Conservation (phyloP, 208 protist species). For the Trypanosoma vivax region DNA sequence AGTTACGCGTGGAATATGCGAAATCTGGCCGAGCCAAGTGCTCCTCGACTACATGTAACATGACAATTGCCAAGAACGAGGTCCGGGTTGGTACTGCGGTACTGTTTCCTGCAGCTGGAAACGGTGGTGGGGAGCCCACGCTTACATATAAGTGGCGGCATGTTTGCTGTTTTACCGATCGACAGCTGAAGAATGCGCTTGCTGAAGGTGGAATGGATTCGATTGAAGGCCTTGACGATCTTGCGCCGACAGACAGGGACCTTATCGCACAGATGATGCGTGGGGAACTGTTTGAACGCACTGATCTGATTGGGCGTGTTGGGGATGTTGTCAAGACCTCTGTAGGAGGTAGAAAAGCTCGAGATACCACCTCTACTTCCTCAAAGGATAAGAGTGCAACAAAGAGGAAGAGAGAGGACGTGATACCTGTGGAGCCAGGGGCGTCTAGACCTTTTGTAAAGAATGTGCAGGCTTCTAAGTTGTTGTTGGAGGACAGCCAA, state of each 20-base stretch:
- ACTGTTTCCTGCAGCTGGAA: conserved; percentile 20
- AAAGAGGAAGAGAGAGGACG: neutral
- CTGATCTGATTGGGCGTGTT: conserved; percentile 44
- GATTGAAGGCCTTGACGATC: conserved; percentile 56
- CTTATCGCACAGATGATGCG: conserved; percentile 57
- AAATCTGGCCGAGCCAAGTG: conserved; percentile 66
- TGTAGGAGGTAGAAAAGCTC: conserved; percentile 1
- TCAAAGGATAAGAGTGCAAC: neutral
- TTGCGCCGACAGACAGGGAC: conserved; percentile 43
- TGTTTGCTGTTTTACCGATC: conserved; percentile 79
- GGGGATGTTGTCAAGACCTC: conserved; percentile 59
- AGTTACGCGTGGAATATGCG: conserved; percentile 67
- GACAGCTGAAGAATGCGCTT: conserved; percentile 60
- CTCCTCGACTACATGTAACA: conserved; percentile 36
- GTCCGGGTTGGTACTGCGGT: conserved; percentile 74
- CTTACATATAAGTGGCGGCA: conserved; percentile 75
- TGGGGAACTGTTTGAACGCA: conserved; percentile 44
- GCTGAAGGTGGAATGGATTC: conserved; percentile 42
- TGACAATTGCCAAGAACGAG: conserved; percentile 63
- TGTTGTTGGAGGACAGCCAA: conserved; percentile 7
- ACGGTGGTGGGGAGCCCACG: conserved; percentile 23
- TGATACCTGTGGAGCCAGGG: neutral
- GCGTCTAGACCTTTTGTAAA: conserved; percentile 8
- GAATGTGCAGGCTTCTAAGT: conserved; percentile 10
- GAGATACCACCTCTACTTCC: conserved; percentile 8